Evolutionary conservation across 1,284 basidiomycete species (phyloP), one percentile per base, ranked within the genome.

Genomic region (Trametes versicolor): DNA sequence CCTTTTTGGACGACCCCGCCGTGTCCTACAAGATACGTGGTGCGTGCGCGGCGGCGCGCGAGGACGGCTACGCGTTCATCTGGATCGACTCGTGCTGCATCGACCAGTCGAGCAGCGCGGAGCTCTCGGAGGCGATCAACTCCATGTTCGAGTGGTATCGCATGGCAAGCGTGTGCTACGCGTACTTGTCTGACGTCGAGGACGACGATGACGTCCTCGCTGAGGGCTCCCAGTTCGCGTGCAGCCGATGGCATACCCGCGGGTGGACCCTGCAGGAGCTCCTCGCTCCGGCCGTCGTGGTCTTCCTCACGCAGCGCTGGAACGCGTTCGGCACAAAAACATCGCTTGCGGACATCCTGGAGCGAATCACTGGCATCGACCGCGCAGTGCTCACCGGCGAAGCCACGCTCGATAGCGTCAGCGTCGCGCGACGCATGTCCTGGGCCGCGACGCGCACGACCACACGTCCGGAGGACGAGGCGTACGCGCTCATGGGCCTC

Each of bases 41-140:
- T 15, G 39, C 48, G 4, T 63, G 62, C 50, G 39, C 10, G 10
- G 15, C 43, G 21, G 62, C 62, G 15, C 55, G 36, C 32, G 17
- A n/a, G 12, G 37, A 63, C 36, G 62, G 56, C 7, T 63, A 58
- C 51, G 13, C 19, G 9, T 32, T 45, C 29, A 7, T 63, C 29
- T 63, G 62, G 62, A 54, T 58, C 27, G 62, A 63, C 45, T 52
- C 62, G 29, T 63, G 62, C 45, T 63, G 62, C 41, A 63, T 63
- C 37, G 62, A 58, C 49, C 50, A 63, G 45, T 51, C 37, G 23
- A 63, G 62, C 62, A 63, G 62, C 55, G 62, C 62, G 12, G 62
- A 63, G 49, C 56, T 63, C 36, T 63, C 62, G 10, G 54, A 56
- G 57, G 57, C 47, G 32, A 37, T 58, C 49, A 58, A 58, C 48